Evolutionary conservation across 495 filamentous ascomycete species (phyloP), one percentile per base, ranked within the genome.

Genomic region (Cercophora scortea): DNA sequence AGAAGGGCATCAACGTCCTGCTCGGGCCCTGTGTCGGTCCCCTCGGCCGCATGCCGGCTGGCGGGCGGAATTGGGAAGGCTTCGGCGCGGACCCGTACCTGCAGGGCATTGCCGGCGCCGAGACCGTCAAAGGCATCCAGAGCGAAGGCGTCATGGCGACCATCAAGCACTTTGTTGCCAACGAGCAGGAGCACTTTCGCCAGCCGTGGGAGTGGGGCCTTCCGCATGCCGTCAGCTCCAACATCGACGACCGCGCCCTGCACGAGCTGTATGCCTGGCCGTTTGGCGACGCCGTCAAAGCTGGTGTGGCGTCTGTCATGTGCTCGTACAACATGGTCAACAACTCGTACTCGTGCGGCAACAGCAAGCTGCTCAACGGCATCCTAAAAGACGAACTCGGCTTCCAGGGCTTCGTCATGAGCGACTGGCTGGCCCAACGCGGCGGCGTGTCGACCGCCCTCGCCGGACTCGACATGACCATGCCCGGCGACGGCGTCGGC

Each of bases 311-410:
- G 0, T 86, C 84, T 39, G 73, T 95, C 25, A 95, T 95, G 90
- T 93, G 89, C 70, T 79, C 81, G 32, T 94, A 95, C 61, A 90
- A 95, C 59, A 83, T 84, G 80, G 79, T 94, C 55, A 97, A 97
- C 66, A 91, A 91, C 63, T 89, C 85, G 49, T 89, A 95, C 65
- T 80, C 90, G 2, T 97, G 92, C 59, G 85, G 87, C 18, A 97
- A 96, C 68, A 92, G 87, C 66, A 93, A 95, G 65, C 69, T 95
- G 8, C 67, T 97, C 47, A 97, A 96, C 63, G 89, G 91, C 2
- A 80, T 95, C n/a, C 71, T 97, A 6, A 95, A 95, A 62, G 91
- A 96, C 59, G 92, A 97, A 65, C 71, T 96, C 8, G 91, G 90
- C 8, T 97, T 97, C 63, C 91, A 95, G 55, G 92, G 92, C 0